A percentile compares a stretch with the other conserved stretches of the same genome.
These are phyloP conservation scores for Fusarium newnesense DNA, from an alignment of 2,329 filamentous ascomycete genomes.

Conservation along the genomic window DNA sequence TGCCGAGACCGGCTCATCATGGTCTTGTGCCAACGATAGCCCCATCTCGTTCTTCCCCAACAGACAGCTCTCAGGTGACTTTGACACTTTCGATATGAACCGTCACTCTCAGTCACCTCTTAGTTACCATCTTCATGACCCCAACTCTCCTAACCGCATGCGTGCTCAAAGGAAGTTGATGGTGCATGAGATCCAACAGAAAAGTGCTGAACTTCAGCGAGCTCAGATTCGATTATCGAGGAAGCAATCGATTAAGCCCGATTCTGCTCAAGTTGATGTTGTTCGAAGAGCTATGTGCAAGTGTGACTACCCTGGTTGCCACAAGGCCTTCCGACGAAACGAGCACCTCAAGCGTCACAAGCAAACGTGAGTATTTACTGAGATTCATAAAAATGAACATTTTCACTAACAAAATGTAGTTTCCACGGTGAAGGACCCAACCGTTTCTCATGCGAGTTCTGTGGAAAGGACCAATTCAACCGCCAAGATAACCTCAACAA, in stretches of 20 bases:
- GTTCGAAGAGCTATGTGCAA: constrained; percentile 55
- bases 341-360: constrained; percentile 68
- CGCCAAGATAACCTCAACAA: constrained; percentile 56
- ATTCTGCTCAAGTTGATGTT: constrained; percentile 48
- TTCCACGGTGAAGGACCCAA: constrained; percentile 54
- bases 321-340: constrained; percentile 61
- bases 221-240: constrained; percentile 50
- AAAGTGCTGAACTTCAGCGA: constrained; percentile 56
- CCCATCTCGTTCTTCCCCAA: constrained; percentile 54
- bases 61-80: constrained; percentile 46
- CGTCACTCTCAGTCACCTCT: constrained; percentile 51
- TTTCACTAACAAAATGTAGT: constrained; percentile 20
- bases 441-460: constrained; percentile 55
- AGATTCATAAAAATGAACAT: background rate
- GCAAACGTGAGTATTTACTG: constrained; percentile 56
- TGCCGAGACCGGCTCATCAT: constrained; percentile 51
- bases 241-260: constrained; percentile 46
- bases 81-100: constrained; percentile 50
- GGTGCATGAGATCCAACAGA: constrained; percentile 56
- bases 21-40: constrained; percentile 54
- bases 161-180: constrained; percentile 53
- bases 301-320: constrained; percentile 59
- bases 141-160: constrained; percentile 48
- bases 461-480: constrained; percentile 55
- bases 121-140: constrained; percentile 47